Evolutionary conservation across 345 rosid species (phyloP).

Genomic region (Lepidium africanum): DNA sequence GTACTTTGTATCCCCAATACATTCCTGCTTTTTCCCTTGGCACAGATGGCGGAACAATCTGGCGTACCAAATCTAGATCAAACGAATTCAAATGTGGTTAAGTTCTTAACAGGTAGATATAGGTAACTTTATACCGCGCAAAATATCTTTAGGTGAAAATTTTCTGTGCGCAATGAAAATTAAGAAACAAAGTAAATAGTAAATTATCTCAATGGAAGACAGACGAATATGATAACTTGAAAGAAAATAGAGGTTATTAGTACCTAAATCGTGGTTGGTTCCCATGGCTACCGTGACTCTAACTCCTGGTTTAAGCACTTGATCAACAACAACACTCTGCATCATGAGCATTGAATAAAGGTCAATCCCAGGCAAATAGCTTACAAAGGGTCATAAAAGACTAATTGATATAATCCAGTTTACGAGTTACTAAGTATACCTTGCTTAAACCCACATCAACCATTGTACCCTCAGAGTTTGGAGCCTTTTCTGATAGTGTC

Average conservation of each 20-base stretch:
- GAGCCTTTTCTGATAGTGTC: constrained; percentile 47
- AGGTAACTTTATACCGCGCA: background rate
- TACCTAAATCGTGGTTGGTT: constrained; percentile 47
- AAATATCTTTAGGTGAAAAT: background rate
- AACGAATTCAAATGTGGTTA: constrained; percentile 22
- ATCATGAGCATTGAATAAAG: constrained; percentile 17
- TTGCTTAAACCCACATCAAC: constrained; percentile 90
- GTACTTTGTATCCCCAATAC: constrained; percentile 94
- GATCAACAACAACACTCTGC: constrained; percentile 67
- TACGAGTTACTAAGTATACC: constrained; percentile 32
- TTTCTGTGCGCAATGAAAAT: background rate
- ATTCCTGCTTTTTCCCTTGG: constrained; percentile 72
- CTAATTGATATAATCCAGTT: background rate
- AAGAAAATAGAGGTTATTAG: constrained; percentile 26
- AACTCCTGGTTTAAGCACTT: constrained; percentile 62
- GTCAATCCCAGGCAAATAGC: background rate
- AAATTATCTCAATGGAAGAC: background rate
- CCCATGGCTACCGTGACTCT: constrained; percentile 97
- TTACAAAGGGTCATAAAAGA: background rate
- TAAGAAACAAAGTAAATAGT: background rate
- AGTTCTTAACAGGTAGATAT: background rate
- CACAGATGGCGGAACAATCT: constrained; percentile 56
- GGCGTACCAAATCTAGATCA: constrained; percentile 53
- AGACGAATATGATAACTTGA: background rate
- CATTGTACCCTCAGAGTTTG: constrained; percentile 42